phyloP scores from a whole-genome alignment of 2,329 filamentous ascomycete species.

The Podosphaera aphanis region DNA sequence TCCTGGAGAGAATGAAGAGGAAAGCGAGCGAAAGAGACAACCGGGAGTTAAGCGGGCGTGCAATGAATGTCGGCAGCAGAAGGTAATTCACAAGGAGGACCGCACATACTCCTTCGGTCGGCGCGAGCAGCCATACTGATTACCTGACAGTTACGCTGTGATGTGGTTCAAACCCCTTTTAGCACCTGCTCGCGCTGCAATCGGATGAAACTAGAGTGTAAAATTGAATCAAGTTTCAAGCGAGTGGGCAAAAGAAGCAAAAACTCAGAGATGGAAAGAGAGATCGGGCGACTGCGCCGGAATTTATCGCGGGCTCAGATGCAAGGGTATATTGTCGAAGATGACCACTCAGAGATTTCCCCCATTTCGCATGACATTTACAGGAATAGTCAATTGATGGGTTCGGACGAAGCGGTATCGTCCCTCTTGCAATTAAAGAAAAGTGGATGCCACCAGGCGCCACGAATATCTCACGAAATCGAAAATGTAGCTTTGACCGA shows the following conservation, averaged over 20 bases:
- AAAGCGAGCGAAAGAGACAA: slow-evolving; percentile 37
- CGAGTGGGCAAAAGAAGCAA: slow-evolving; percentile 60
- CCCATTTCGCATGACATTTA: slow-evolving; percentile 33
- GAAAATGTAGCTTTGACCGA: slow-evolving; percentile 41
- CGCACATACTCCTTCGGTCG: neutral
- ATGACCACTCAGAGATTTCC: slow-evolving; percentile 34
- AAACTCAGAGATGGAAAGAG: slow-evolving; percentile 69
- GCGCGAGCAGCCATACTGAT: slow-evolving; percentile 3
- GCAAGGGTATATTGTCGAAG: slow-evolving; percentile 30
- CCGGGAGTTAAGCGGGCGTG: slow-evolving; percentile 57
- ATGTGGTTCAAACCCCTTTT: slow-evolving; percentile 63
- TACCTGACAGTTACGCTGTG: slow-evolving; percentile 46
- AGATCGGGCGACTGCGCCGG: slow-evolving; percentile 46
- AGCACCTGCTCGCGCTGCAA: slow-evolving; percentile 54
- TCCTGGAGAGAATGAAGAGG: slow-evolving; percentile 29
- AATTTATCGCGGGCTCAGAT: slow-evolving; percentile 34
- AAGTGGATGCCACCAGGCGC: slow-evolving; percentile 27
- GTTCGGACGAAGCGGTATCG: slow-evolving; percentile 44
- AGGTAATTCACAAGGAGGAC: slow-evolving; percentile 30
- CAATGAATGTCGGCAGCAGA: slow-evolving; percentile 69
- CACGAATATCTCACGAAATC: slow-evolving; percentile 19
- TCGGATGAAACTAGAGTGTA: slow-evolving; percentile 60
- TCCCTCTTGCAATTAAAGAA: slow-evolving; percentile 43
- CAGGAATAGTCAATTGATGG: slow-evolving; percentile 33
- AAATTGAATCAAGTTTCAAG: slow-evolving; percentile 76